Base-by-base conservation (phyloP, 1,139 yeast species). In the Sugiyamaella castrensis region DNA sequence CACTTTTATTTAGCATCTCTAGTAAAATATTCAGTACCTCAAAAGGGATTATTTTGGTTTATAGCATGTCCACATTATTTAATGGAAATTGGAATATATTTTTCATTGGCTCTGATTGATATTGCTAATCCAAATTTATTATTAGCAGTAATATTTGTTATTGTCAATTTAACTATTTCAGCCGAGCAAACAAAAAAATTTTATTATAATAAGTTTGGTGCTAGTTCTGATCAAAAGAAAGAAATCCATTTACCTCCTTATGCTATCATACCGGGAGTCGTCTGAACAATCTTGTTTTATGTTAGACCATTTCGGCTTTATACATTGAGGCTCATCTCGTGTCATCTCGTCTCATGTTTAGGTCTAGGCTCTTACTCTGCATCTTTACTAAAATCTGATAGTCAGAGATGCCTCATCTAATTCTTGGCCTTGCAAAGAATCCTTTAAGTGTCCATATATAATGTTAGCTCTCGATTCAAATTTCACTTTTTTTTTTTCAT, bases 51-150 rank as follows among this genome's bases (percentile, higher is more conserved):
- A 42, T 84, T 87, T 64, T 65, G 65, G 36, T 59, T 61, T 11
- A 73, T 79, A 1, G 75, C 84, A 10, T 83, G 89, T 59, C 91
- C 97, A 0, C 97, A 91, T 65, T 91, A 89, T 60, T 71, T 84
- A 13, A 86, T 85, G 57, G 98, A 91, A 62, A 69, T 87, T 1
- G 50, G 77, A 28, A 76, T 89, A 15, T 91, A 91, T 59, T 46
- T 58, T 12, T 35, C 64, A 55, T 6, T 58, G 52, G 47, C 46
- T 30, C 37, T 47, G 5, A 37, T 51, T 12, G 52, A 52, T 29
- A 13, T 37, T 11, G 31, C 28, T 6, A 49, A 46, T 11, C n/a
- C 39, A 13, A 24, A 43, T 7, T 44, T 50, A 12, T 46, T 51
- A 47, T 12, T 56, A 46, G 38, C 60, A 41, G 64, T 75, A 48